Evolutionary conservation across 225 moss, liverwort and hornwort genomes (phyloP), one percentile per base, ranked within the genome.

Genomic region (Marchantia polymorpha): DNA sequence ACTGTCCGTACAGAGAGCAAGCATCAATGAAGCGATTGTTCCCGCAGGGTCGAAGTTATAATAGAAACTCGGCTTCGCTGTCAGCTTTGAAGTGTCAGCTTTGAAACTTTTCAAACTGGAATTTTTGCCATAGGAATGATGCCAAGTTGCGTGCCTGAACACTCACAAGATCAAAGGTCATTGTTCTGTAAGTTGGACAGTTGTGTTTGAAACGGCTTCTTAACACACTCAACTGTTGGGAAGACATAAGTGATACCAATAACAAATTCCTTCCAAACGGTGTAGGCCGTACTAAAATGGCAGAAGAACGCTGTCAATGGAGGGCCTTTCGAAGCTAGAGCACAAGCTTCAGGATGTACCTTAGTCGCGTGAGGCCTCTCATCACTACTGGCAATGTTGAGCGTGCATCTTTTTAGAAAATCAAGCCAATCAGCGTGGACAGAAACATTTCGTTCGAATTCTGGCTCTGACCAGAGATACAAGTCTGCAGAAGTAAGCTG

Each of bases 361-460:
- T 83, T 83, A 68, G 75, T 78, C 51, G 86, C 74, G 31, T 75
- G 60, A 30, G 83, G 77, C 70, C 83, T 81, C n/a, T 60, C 51
- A 78, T 86, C 83, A n/a, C 74, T 81, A 48, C 55, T 25, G 0
- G 81, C 75, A 39, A 86, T 69, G 53, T 81, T 72, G 10, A 67
- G 27, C 29, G 78, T 69, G 47, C 74, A 78, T 46, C 80, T 83
- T 51, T 76, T 83, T 30, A 83, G 23, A 7, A 79, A 67, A 3
- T 72, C 80, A 7, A 87, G 79, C 86, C 86, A 87, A 3, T 55
- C 23, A 53, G 12, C 29, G 53, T 69, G 64, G 39, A 69, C 72
- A 19, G 49, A 55, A 25, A 10, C 53, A 4, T 0, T 66, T 52
- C 20, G 52, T 9, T 71, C 64, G 23, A 81, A 20, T 39, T 66